Conservation (phyloP, 2,329 filamentous ascomycete genomes). For the Colletotrichum sp. region DNA sequence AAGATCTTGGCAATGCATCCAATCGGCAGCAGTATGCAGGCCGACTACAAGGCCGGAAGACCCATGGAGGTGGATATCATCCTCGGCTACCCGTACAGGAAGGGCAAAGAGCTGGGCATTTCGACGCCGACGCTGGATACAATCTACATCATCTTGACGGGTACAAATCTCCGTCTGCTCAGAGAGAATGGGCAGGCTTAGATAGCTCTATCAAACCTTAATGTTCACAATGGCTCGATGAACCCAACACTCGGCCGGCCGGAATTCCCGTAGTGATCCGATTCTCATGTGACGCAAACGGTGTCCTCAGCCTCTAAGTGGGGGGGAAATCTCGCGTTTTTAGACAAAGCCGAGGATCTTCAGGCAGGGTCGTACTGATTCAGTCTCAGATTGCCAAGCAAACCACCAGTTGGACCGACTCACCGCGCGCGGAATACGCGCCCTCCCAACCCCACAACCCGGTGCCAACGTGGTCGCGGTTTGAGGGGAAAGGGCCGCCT, state of each 20-base stretch:
- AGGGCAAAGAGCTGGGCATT: conserved; percentile 58
- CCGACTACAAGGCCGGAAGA: conserved; percentile 60
- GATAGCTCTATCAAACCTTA: background rate
- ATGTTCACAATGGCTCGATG: background rate
- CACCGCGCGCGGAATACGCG: background rate
- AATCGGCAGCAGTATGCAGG: conserved; percentile 57
- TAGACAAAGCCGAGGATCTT: background rate
- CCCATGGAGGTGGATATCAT: conserved; percentile 69
- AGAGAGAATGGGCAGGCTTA: conserved; percentile 1
- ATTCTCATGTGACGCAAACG: background rate
- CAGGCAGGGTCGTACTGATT: background rate
- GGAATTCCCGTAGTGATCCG: background rate
- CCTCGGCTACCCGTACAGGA: conserved; percentile 62
- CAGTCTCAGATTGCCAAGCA: background rate
- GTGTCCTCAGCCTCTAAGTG: background rate
- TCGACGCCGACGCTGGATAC: conserved; percentile 56
- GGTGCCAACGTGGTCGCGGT: background rate
- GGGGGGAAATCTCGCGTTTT: background rate
- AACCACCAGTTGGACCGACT: background rate
- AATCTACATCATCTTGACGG: conserved; percentile 38
- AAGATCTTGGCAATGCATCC: conserved; percentile 51
- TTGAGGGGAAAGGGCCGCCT: background rate
- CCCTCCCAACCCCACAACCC: background rate
- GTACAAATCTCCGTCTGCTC: conserved; percentile 27
- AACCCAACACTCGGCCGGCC: background rate